Evolutionary conservation across 2,329 filamentous ascomycete species (phyloP).

Genomic region (Kalaharituber pfeilii): DNA sequence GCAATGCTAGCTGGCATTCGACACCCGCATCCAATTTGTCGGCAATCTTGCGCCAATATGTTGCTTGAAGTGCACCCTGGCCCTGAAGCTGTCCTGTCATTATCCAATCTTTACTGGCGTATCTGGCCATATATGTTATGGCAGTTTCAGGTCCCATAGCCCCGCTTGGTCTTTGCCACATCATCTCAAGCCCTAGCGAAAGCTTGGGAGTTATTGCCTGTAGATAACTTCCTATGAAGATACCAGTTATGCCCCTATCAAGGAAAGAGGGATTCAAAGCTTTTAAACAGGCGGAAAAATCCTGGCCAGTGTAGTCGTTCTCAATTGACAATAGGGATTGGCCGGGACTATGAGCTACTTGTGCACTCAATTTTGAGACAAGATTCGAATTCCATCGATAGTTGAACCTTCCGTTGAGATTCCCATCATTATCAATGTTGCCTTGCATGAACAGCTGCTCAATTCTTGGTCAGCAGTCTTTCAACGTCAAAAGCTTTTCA

Average conservation of each 20-base stretch:
- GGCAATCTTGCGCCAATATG: constrained; percentile 83
- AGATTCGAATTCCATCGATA: constrained; percentile 68
- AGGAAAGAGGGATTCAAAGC: constrained; percentile 87
- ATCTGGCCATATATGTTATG: constrained; percentile 76
- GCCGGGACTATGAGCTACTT: constrained; percentile 57
- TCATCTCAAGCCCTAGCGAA: constrained; percentile 72
- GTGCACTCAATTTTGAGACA: constrained; percentile 72
- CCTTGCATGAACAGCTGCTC: constrained; percentile 81
- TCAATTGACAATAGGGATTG: constrained; percentile 88
- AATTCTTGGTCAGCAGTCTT: neutral
- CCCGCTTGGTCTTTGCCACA: constrained; percentile 78
- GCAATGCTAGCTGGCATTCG: constrained; percentile 78
- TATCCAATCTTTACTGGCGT: constrained; percentile 85
- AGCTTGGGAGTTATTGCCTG: constrained; percentile 80
- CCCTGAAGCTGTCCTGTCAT: constrained; percentile 78
- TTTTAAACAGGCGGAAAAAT: constrained; percentile 88
- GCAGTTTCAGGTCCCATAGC: constrained; percentile 79
- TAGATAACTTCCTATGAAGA: constrained; percentile 88
- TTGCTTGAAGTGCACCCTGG: constrained; percentile 71
- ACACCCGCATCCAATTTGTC: constrained; percentile 94
- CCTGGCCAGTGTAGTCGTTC: constrained; percentile 81
- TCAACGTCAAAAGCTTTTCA: neutral
- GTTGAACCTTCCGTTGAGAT: constrained; percentile 78
- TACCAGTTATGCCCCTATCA: constrained; percentile 82
- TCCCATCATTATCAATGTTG: constrained; percentile 82